phyloP scores from a whole-genome alignment of 2,329 filamentous ascomycete species.

The Botrytis tulipae region DNA sequence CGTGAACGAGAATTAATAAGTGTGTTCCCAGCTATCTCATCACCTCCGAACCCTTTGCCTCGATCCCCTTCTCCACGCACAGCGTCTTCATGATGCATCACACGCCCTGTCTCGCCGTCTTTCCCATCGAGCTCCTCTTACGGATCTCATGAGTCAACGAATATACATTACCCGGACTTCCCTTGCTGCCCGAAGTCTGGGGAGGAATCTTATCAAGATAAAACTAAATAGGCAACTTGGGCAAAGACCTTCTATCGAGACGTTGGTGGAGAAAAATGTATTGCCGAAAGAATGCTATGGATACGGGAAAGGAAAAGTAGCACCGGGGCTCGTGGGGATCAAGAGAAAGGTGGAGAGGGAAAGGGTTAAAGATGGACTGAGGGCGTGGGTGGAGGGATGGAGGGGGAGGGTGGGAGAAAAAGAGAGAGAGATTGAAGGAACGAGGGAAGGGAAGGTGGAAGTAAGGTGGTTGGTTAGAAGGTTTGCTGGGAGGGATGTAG shows the following conservation, averaged over 20 bases:
- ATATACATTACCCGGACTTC: slow-evolving; percentile 68
- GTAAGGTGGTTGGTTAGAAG: slow-evolving; percentile 44
- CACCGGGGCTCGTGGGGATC: slow-evolving; percentile 61
- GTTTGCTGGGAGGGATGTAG: slow-evolving; percentile 43
- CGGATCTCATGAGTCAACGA: slow-evolving; percentile 60
- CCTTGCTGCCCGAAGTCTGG: slow-evolving; percentile 61
- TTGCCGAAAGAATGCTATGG: slow-evolving; percentile 62
- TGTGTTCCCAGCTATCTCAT: slow-evolving; percentile 42
- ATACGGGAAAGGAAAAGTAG: slow-evolving; percentile 42
- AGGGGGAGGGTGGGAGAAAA: slow-evolving; percentile 34
- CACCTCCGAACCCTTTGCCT: slow-evolving; percentile 60
- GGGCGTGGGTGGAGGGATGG: slow-evolving; percentile 59
- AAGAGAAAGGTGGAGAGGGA: slow-evolving; percentile 64
- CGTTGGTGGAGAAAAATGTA: slow-evolving; percentile 62
- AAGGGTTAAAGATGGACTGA: slow-evolving; percentile 63
- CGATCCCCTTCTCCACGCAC: slow-evolving; percentile 62
- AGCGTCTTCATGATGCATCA: slow-evolving; percentile 59
- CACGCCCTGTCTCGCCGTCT: slow-evolving; percentile 55
- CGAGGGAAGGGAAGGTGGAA: slow-evolving; percentile 29
- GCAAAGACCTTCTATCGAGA: slow-evolving; percentile 56
- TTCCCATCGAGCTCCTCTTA: slow-evolving; percentile 55
- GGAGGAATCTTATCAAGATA: slow-evolving; percentile 62
- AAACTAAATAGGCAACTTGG: slow-evolving; percentile 61
- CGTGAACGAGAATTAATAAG: neutral
- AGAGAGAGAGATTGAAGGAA: slow-evolving; percentile 47